Evolutionary conservation across 345 rosid genomes (phyloP).

Genomic region (Noccaea caerulescens): DNA sequence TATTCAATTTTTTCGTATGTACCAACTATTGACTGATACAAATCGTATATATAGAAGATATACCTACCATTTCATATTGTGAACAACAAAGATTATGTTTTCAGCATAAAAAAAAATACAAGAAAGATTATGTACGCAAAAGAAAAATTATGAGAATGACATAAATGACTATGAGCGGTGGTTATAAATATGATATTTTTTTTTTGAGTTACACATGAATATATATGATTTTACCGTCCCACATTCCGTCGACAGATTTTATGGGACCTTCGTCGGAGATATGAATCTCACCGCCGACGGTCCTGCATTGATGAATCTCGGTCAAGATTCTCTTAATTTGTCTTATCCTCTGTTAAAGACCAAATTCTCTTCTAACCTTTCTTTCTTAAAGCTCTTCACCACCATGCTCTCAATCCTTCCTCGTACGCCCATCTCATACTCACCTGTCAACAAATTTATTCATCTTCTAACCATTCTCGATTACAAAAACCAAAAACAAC

Average conservation of each 20-base stretch:
- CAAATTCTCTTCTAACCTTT: slow-evolving; percentile 62
- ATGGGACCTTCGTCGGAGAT: slow-evolving; percentile 41
- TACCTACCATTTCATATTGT: no score
- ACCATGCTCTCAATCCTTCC: slow-evolving; percentile 52
- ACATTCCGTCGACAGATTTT: slow-evolving; percentile 37
- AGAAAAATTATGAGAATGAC: no score
- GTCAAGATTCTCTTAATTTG: slow-evolving; percentile 34
- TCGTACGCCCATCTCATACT: slow-evolving; percentile 67
- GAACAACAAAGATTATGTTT: no score
- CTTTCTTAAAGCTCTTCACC: slow-evolving; percentile 62
- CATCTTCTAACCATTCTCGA: neutral
- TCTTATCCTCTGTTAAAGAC: slow-evolving; percentile 55
- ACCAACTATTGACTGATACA: no score
- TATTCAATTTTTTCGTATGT: no score
- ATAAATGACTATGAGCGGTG: no score
- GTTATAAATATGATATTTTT: no score
- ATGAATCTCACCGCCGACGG: slow-evolving; percentile 24
- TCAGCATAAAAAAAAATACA: no score
- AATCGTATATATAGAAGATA: no score
- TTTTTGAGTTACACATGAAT: neutral
- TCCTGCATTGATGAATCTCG: slow-evolving; percentile 56
- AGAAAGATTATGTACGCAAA: no score
- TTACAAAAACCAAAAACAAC: neutral
- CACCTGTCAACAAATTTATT: slow-evolving; percentile 45
- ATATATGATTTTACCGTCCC: slow-evolving; percentile 44